Evolutionary conservation across 768 basidiomycete genomes (phyloP).

Genomic region (Mycena olivaceomarginata): DNA sequence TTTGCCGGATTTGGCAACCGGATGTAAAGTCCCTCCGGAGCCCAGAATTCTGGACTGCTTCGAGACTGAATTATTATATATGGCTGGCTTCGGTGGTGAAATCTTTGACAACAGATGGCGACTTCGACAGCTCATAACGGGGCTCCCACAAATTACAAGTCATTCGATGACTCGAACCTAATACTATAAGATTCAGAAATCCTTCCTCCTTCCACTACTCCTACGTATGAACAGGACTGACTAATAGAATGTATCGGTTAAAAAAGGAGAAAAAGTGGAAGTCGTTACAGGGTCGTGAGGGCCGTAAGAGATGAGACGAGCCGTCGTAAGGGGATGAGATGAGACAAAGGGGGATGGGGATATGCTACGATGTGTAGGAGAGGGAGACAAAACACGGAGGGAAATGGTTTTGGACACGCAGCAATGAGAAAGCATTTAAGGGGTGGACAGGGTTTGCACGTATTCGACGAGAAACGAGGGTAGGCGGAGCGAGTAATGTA

Average conservation of each 20-base stretch:
- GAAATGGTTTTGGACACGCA: conserved; percentile 31
- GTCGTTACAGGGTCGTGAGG: conserved; percentile 9
- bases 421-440: conserved; percentile 40
- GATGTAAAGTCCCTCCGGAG: too few relatives aligned
- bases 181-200: neutral
- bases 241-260: neutral
- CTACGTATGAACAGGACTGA: neutral
- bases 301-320: conserved; percentile 5
- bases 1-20: too few relatives aligned
- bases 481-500: conserved; percentile 35
- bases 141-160: neutral
- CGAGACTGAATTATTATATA: too few relatives aligned
- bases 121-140: too few relatives aligned
- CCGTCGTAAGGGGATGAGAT: neutral
- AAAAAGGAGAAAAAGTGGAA: neutral
- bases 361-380: neutral
- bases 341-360: neutral
- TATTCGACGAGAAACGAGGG: conserved; percentile 34
- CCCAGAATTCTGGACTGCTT: too few relatives aligned
- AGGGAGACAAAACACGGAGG: neutral
- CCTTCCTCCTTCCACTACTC: neutral
- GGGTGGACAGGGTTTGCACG: conserved; percentile 31
- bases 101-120: too few relatives aligned
- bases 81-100: too few relatives aligned
- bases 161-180: neutral